Evolutionary conservation across 2,329 filamentous ascomycete genomes (phyloP), one percentile per base, ranked within the genome.

Genomic region (Davidsoniella virescens): DNA sequence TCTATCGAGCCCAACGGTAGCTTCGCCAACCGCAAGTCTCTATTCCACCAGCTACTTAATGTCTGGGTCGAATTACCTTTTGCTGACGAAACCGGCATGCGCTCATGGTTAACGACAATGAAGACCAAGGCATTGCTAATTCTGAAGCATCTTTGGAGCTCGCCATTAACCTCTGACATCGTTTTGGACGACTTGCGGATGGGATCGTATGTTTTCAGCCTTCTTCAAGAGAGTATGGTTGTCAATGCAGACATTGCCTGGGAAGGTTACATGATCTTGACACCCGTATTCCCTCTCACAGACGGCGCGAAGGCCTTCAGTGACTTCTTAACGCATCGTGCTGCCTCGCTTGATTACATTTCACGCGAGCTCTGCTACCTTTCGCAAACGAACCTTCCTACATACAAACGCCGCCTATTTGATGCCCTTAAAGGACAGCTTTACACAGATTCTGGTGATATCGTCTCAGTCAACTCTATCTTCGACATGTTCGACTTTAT

Each of bases 401-500:
- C 80, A 26, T 68, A 84, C 48, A 84, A 85, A 61, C 69, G 79
- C 51, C 72, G 79, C 5, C 76, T 84, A 4, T 76, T 80, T 44
- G 77, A 80, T 53, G 77, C 86, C 0, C 68, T 96, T n/a, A 77
- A 88, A 41, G 92, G 92, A 4, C 79, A 82, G 40, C 78, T 86
- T 6, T 70, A 76, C 9, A 68, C 79, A 16, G 75, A 82, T 12
- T 77, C 76, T 52, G 80, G 82, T 44, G 76, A 84, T 49, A 69
- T 78, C 4, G 68, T 83, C 37, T 67, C 70, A 25, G 83, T 87
- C 52, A 74, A 82, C 1, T 87, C 84, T 3, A 75, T 96, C 5
- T 94, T 96, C 59, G 87, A 95, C 56, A 72, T 96, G 18, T 92
- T 94, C 58, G 92, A 98, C 64, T 96, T 96, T 59, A 75, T 92